A percentile compares a stretch with the other conserved stretches of the same genome.
phyloP scores from a whole-genome alignment of 192 early-diverging fungal species.

The Backusella liffmaniae region DNA sequence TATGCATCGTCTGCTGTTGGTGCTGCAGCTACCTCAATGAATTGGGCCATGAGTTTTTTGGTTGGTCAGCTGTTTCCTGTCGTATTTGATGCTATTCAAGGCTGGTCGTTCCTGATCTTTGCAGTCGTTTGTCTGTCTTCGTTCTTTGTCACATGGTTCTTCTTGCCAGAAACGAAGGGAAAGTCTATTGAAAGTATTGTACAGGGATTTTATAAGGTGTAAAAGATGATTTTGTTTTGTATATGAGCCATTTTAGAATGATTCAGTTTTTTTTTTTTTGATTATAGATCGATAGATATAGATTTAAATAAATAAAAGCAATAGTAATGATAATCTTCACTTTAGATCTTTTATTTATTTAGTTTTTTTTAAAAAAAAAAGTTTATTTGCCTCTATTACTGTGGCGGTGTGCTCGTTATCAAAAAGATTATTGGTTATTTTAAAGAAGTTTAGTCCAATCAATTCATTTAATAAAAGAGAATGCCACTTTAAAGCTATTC shows the following conservation, averaged over 20 bases:
- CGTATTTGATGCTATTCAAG: conserved; percentile 37
- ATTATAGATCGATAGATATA: neutral
- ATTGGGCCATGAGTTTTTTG: conserved; percentile 48
- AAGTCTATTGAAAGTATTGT: conserved; percentile 45
- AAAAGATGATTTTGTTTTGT: neutral
- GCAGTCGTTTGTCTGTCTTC: conserved; percentile 38
- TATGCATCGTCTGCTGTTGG: conserved; percentile 48
- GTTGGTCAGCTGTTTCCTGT: conserved; percentile 55
- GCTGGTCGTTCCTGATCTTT: conserved; percentile 53
- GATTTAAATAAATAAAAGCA: neutral
- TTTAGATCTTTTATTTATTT: neutral
- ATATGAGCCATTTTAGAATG: neutral
- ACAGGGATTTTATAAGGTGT: neutral
- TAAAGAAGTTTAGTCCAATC: neutral
- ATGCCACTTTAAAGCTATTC: neutral
- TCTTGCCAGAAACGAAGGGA: conserved; percentile 56
- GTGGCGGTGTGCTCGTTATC: neutral
- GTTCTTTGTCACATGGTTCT: conserved; percentile 36
- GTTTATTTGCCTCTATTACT: neutral
- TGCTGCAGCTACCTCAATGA: conserved; percentile 43
- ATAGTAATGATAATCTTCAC: neutral
- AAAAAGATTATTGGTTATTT: conserved; percentile 4
- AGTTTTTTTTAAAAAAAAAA: neutral
- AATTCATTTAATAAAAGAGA: conserved; percentile 1
- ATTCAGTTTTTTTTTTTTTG: neutral